Evolutionary conservation across 2,329 filamentous ascomycete genomes (phyloP), one percentile per base, ranked within the genome.

Genomic region (Tolypocladium album): DNA sequence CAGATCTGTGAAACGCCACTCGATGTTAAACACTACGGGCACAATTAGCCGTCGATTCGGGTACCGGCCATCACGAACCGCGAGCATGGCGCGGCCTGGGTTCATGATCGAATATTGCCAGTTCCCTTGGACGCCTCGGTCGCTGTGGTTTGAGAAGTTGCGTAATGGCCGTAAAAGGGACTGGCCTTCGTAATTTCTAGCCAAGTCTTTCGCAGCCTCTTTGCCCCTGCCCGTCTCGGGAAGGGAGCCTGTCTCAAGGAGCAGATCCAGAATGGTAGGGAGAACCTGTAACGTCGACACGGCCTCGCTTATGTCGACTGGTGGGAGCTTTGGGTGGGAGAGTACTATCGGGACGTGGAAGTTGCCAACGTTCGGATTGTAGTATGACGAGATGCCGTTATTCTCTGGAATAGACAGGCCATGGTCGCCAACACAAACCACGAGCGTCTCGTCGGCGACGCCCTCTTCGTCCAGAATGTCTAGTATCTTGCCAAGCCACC

Each of bases 201-300:
- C 60, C 11, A 74, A 65, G 24, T 73, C 70, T 2, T 61, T 63
- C 0, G 70, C 69, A 12, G 68, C 68, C 5, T 50, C 34, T 6
- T 6, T 3, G 34, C 9, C 2, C 24, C 45, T 31, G 13, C 67
- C 65, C 34, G 67, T 62, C 3, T 61, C 57, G 47, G 67, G 67
- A 47, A 74, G 64, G 11, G 71, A 74, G 45, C 65, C 67, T 4
- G 66, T 72, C 60, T 71, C 70, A 53, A 72, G 62, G 40, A 74
- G 68, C 0, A 74, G 64, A 42, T 74, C 72, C 45, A 74, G 66
- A 34, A 74, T 70, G 1, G 72, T 73, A 0, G 72, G 72, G 1
- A 74, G 64, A 27, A 74, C 67, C 12, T 70, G 69, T 27, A 71
- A 63, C 13, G 72, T 71, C 31, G 67, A 69, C 4, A 70, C 69